Evolutionary conservation across 768 basidiomycete genomes (phyloP).

Genomic region (Mycena floridula): DNA sequence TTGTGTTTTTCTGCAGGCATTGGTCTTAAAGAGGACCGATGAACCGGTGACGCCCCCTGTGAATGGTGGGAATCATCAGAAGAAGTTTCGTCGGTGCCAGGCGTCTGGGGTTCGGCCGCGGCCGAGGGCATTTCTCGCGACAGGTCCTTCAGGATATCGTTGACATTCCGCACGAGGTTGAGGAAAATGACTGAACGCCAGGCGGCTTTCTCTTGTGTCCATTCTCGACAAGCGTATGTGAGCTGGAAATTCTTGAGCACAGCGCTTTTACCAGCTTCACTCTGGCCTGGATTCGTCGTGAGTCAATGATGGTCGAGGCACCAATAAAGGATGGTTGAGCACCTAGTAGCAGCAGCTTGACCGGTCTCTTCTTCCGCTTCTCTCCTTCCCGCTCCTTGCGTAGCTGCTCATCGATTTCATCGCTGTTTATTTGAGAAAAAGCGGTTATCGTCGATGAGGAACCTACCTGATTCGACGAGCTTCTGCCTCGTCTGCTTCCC

Average conservation of each 20-base stretch:
- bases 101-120: constrained; percentile 14
- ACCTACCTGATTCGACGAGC: constrained; percentile 44
- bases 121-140: constrained; percentile 50
- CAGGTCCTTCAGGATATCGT: constrained; percentile 53
- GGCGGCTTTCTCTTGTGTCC: constrained; percentile 59
- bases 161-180: constrained; percentile 73
- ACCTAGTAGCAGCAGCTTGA: constrained; percentile 72
- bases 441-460: background rate
- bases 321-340: too few species aligned
- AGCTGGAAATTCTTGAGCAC: constrained; percentile 58
- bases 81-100: constrained; percentile 29
- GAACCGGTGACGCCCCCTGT: constrained; percentile 13
- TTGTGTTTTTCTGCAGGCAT: constrained; percentile 45
- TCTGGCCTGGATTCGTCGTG: constrained; percentile 47
- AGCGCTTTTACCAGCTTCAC: constrained; percentile 68
- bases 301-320: background rate
- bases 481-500: constrained; percentile 57
- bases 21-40: constrained; percentile 24
- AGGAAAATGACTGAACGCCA: constrained; percentile 77
- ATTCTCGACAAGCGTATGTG: constrained; percentile 63
- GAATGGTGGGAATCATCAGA: constrained; percentile 31
- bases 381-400: constrained; percentile 50
- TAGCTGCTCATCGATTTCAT: constrained; percentile 73
- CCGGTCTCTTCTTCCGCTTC: constrained; percentile 59
- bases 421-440: constrained; percentile 25